These are phyloP conservation scores for Parietaria judaica DNA, from an alignment of 306 rosid genomes.

Conservation along the genomic window DNA sequence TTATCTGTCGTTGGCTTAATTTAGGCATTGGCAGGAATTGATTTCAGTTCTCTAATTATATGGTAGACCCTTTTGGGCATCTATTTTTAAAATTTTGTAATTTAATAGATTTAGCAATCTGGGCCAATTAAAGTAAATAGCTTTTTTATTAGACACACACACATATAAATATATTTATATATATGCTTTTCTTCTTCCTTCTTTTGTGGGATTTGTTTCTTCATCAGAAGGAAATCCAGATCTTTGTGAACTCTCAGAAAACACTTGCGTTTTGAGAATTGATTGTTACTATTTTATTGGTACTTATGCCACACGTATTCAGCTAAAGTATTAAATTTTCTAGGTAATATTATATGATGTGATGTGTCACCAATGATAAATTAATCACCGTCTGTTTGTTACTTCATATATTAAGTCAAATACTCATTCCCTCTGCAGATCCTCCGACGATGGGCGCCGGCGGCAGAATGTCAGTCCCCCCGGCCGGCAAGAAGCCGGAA, in stretches of 20 bases:
- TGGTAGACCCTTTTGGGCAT: background rate
- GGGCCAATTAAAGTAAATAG: too few species aligned
- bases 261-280: background rate
- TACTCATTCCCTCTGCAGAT: too few species aligned
- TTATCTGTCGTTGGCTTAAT: background rate
- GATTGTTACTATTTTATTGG: background rate
- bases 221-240: background rate
- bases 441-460: slow-evolving; percentile 72
- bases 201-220: background rate
- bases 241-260: background rate
- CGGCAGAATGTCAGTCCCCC: slow-evolving; percentile 68
- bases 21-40: background rate
- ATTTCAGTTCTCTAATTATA: background rate
- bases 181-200: background rate
- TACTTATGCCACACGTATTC: too few species aligned
- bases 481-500: slow-evolving; percentile 34
- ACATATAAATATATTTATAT: too few species aligned
- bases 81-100: background rate
- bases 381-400: too few species aligned
- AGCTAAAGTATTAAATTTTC: too few species aligned
- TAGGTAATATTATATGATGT: too few species aligned
- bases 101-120: too few species aligned
- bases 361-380: too few species aligned
- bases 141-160: too few species aligned
- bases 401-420: too few species aligned